Evolutionary conservation across 139 green algal species (phyloP), one percentile per base, ranked within the genome.

Genomic region (Asterochloris erici): DNA sequence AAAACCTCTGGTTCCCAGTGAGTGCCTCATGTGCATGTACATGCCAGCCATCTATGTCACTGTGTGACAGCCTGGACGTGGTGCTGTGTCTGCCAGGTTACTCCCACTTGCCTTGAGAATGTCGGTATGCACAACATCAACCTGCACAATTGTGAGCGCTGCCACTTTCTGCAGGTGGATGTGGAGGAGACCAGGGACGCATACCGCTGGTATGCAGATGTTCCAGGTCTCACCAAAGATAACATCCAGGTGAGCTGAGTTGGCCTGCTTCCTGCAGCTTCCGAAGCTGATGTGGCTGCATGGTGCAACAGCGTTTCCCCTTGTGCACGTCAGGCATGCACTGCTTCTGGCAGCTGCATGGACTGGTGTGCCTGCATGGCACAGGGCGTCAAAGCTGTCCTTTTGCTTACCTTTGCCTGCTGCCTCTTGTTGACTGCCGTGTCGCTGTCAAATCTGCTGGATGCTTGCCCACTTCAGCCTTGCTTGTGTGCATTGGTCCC

Each of bases 201-300:
- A 2, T 85, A 82, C 68, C 71, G 38, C 10, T 85, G 78, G 66
- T 68, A 69, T 68, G 82, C 76, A 62, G 82, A 85, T 27, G 75
- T 85, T 47, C 82, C 82, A 63, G 82, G 82, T 0, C 66, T 85
- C 12, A 68, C 62, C 29, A 82, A 82, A 54, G 71, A 73, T 12
- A 76, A 85, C 66, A 82, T 81, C n/a, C 82, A 85, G 82, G 82
- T 82, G 63, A 12, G 63, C 23, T 27, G 19, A n/a, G 23, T 17
- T 69, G 69, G 1, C n/a, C 15, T 54, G 16, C 4, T 69, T 10
- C 54, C 14, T 83, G 63, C 28, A 29, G 26, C 19, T 24, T 16
- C 14, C 73, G 11, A 0, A 60, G 27, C 27, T 14, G 19, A 64
- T 38, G 11, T 74, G 13, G 29, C 29, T 28, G 24, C 62, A 27